These are phyloP conservation scores for Capsicum pubescens DNA, from an alignment of 257 asterid genomes.

Conservation along the genomic window DNA sequence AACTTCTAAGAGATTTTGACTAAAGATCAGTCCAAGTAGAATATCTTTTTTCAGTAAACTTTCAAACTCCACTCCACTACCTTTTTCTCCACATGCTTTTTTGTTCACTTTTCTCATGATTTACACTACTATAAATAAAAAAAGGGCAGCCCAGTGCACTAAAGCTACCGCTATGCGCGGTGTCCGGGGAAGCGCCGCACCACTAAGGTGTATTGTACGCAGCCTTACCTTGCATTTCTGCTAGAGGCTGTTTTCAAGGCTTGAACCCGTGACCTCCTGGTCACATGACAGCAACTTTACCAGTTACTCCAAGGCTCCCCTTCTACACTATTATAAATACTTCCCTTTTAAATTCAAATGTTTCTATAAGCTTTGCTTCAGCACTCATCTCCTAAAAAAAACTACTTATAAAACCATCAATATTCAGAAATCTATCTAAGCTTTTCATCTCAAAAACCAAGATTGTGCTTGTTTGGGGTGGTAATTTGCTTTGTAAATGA, in stretches of 20 bases:
- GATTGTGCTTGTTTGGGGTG: background rate
- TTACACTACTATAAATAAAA: background rate
- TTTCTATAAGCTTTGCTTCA: background rate
- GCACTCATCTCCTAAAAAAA: too few relatives aligned
- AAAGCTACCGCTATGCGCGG: too few relatives aligned
- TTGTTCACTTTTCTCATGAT: background rate
- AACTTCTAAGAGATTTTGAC: slow-evolving; percentile 35
- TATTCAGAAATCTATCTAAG: background rate
- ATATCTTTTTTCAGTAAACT: slow-evolving; percentile 64
- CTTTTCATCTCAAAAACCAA: background rate
- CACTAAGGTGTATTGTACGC: too few relatives aligned
- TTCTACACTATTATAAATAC: background rate
- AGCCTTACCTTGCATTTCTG: too few relatives aligned
- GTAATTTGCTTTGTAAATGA: background rate
- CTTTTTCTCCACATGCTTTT: slow-evolving; percentile 50
- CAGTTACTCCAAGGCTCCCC: too few relatives aligned
- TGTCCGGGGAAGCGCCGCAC: too few relatives aligned
- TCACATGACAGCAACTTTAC: too few relatives aligned
- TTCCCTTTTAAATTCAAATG: slow-evolving; percentile 46
- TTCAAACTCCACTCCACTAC: slow-evolving; percentile 38
- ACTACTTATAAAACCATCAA: background rate
- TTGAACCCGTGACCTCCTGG: too few relatives aligned
- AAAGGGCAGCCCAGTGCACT: too few relatives aligned
- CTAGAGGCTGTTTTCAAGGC: too few relatives aligned
- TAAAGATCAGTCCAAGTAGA: slow-evolving; percentile 52